A percentile compares a stretch with the other conserved stretches of the same genome.
Conservation (phyloP, 2,329 filamentous ascomycete species). For the Apiospora sp. region DNA sequence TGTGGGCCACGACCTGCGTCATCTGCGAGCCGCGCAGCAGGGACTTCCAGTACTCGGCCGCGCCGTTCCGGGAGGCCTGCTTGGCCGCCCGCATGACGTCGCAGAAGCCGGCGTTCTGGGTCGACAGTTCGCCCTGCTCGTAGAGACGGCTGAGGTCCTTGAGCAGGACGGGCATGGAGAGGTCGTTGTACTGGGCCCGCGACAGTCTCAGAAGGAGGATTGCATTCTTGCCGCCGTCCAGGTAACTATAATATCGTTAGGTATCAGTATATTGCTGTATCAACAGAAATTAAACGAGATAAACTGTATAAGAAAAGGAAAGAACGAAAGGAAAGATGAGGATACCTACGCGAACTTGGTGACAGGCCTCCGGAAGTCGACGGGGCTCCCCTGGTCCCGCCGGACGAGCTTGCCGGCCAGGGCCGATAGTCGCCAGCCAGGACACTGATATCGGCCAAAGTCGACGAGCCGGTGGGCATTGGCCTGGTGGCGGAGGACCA, state of each 20-base stretch:
- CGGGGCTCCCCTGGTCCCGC: slow-evolving; percentile 49
- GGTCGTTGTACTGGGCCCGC: slow-evolving; percentile 58
- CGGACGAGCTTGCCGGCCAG: slow-evolving; percentile 51
- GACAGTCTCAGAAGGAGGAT: slow-evolving; percentile 57
- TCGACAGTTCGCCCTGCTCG: slow-evolving; percentile 42
- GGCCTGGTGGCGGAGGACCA: slow-evolving; percentile 48
- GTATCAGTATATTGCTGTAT: neutral
- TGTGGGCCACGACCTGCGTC: slow-evolving; percentile 54
- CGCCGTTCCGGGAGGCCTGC: slow-evolving; percentile 45
- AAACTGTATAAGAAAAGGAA: neutral
- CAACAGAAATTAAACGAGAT: neutral
- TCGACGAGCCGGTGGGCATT: slow-evolving; percentile 34
- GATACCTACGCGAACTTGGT: slow-evolving; percentile 56
- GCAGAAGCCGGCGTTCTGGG: slow-evolving; percentile 53
- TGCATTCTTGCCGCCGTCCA: slow-evolving; percentile 57
- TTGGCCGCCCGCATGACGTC: slow-evolving; percentile 55
- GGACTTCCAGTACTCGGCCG: slow-evolving; percentile 54
- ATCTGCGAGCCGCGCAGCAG: slow-evolving; percentile 55
- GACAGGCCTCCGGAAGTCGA: slow-evolving; percentile 52
- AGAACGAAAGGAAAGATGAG: too few species aligned
- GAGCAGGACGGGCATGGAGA: slow-evolving; percentile 54
- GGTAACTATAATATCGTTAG: neutral
- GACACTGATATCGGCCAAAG: slow-evolving; percentile 53
- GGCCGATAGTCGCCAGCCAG: slow-evolving; percentile 48
- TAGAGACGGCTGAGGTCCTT: slow-evolving; percentile 59